Conservation (phyloP, 345 rosid species). For the Eucalyptus cladocalyx region DNA sequence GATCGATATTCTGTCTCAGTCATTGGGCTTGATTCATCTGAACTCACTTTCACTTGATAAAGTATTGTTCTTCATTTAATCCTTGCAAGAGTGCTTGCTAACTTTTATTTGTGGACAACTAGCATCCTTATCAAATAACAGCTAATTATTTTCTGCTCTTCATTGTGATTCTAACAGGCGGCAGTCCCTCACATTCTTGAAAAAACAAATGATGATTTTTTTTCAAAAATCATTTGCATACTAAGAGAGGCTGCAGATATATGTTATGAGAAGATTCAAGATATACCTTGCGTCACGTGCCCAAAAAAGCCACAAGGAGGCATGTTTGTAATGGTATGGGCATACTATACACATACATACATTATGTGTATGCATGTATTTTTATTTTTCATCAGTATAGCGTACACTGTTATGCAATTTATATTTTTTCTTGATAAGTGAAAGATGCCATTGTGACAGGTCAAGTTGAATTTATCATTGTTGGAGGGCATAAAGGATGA, state of each 20-base stretch:
- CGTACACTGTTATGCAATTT: neutral
- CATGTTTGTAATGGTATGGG: constrained; percentile 56
- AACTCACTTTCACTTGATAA: neutral
- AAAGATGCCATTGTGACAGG: constrained; percentile 12
- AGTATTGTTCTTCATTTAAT: neutral
- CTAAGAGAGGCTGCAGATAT: constrained; percentile 38
- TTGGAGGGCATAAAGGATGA: constrained; percentile 65
- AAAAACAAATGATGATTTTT: constrained; percentile 54
- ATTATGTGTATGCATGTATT: neutral
- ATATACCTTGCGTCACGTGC: constrained; percentile 51
- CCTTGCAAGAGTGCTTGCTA: neutral
- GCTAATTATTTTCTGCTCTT: neutral
- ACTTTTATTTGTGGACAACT: neutral
- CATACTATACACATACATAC: neutral
- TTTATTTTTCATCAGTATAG: neutral
- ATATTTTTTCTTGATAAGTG: neutral
- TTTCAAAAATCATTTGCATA: constrained; percentile 22
- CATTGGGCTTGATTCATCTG: neutral
- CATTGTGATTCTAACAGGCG: constrained; percentile 22
- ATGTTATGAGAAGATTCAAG: constrained; percentile 36
- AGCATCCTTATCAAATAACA: neutral
- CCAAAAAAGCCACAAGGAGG: constrained; percentile 57
- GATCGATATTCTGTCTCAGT: neutral
- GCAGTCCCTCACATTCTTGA: constrained; percentile 57
- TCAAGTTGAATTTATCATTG: constrained; percentile 36